Evolutionary conservation across 257 asterid species (phyloP).

Genomic region (Solanum sejunctum): DNA sequence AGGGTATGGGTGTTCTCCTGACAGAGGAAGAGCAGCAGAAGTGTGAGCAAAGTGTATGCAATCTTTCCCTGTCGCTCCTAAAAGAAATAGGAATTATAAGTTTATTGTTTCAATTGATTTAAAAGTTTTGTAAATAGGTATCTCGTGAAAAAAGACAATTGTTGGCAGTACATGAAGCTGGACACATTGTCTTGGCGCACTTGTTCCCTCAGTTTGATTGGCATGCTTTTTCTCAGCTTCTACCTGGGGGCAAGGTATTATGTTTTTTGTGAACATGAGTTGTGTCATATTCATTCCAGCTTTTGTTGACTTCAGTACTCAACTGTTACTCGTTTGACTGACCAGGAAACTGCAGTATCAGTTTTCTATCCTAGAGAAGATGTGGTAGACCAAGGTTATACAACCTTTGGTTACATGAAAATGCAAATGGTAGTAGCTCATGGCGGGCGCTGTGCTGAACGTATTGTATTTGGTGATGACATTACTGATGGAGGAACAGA

Average conservation of each 20-base stretch:
- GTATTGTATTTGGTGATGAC: slow-evolving; percentile 79
- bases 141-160: slow-evolving; percentile 67
- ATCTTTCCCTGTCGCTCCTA: slow-evolving; percentile 10
- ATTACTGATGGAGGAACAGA: slow-evolving; percentile 89
- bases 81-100: background rate
- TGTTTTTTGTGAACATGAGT: background rate
- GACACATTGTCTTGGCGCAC: slow-evolving; percentile 94
- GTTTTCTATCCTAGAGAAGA: slow-evolving; percentile 97
- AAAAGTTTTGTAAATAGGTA: slow-evolving; percentile 28
- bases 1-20: slow-evolving; percentile 99
- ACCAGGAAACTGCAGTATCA: slow-evolving; percentile 94
- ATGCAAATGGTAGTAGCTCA: slow-evolving; percentile 99
- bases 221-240: slow-evolving; percentile 99
- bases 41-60: slow-evolving; percentile 68
- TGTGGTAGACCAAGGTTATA: slow-evolving; percentile 76
- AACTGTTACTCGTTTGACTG: slow-evolving; percentile 13
- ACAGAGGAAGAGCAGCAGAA: slow-evolving; percentile 98
- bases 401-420: slow-evolving; percentile 90
- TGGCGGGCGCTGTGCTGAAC: slow-evolving; percentile 98
- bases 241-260: slow-evolving; percentile 93
- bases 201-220: slow-evolving; percentile 90
- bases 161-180: slow-evolving; percentile 98
- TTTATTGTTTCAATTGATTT: background rate
- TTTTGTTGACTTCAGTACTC: background rate
- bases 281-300: background rate